Evolutionary conservation across 106 monocot species (phyloP).

Genomic region (Acorus calamus): DNA sequence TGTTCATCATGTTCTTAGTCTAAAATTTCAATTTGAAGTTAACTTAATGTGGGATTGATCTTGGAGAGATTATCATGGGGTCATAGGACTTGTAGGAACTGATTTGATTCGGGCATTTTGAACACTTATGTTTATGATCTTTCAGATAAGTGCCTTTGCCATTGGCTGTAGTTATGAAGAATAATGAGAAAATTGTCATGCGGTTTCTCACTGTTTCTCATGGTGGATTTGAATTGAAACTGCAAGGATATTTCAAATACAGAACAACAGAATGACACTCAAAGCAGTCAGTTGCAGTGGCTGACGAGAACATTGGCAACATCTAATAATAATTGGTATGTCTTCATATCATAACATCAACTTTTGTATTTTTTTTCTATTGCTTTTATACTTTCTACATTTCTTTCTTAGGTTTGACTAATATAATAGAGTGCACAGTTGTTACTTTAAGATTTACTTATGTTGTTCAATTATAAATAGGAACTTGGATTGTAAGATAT

Average conservation of each 20-base stretch:
- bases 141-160: neutral
- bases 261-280: constrained; percentile 8
- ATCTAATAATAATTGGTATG: constrained; percentile 29
- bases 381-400: neutral
- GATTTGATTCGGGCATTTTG: no score
- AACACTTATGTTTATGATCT: no score
- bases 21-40: no score
- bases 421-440: no score
- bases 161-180: neutral
- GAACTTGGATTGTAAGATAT: no score
- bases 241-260: constrained; percentile 14
- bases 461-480: no score
- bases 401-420: no score
- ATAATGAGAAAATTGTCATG: neutral
- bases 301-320: constrained; percentile 6
- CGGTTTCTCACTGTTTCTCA: neutral
- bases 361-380: neutral
- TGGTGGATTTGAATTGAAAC: neutral
- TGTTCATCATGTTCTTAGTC: no score
- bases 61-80: no score
- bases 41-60: no score
- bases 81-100: no score
- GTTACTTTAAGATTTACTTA: no score
- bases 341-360: neutral
- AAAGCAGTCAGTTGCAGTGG: constrained; percentile 24